Evolutionary conservation across 2,329 filamentous ascomycete species (phyloP).

Genomic region (Diplodia seriata): DNA sequence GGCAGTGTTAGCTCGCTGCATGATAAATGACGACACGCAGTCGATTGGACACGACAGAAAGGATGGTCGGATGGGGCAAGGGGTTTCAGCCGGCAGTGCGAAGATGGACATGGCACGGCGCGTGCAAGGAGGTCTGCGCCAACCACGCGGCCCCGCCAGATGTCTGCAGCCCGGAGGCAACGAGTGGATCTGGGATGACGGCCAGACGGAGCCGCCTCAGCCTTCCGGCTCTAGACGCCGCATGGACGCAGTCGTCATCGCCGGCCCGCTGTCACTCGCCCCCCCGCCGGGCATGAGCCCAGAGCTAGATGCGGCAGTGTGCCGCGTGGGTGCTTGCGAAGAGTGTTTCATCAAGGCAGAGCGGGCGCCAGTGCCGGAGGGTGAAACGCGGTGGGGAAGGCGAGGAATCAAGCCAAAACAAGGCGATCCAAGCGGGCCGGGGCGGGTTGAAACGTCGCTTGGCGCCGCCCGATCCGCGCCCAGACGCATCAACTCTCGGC

Average conservation of each 20-base stretch:
- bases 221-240: not conserved
- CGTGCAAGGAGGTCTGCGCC: slow-evolving; percentile 9
- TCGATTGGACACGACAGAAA: not conserved
- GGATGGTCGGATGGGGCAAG: not conserved
- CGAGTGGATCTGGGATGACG: slow-evolving; percentile 6
- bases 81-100: not conserved
- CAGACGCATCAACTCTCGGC: slow-evolving; percentile 12
- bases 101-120: slow-evolving; percentile 4
- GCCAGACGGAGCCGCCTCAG: not conserved
- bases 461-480: slow-evolving; percentile 17
- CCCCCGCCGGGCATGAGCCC: not conserved
- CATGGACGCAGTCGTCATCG: slow-evolving; percentile 14
- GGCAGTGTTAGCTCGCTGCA: slow-evolving; percentile 1
- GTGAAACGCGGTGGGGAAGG: slow-evolving; percentile 13
- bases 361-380: not conserved
- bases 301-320: not conserved
- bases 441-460: slow-evolving; percentile 26
- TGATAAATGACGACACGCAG: not conserved
- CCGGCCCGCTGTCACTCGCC: not conserved
- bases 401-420: slow-evolving; percentile 22
- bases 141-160: slow-evolving; percentile 5
- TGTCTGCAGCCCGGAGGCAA: slow-evolving; percentile 8
- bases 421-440: slow-evolving; percentile 9
- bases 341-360: slow-evolving; percentile 9
- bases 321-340: not conserved